Evolutionary conservation across 805 yeast species (phyloP).

Genomic region (Lipomyces spencermartinsiae): DNA sequence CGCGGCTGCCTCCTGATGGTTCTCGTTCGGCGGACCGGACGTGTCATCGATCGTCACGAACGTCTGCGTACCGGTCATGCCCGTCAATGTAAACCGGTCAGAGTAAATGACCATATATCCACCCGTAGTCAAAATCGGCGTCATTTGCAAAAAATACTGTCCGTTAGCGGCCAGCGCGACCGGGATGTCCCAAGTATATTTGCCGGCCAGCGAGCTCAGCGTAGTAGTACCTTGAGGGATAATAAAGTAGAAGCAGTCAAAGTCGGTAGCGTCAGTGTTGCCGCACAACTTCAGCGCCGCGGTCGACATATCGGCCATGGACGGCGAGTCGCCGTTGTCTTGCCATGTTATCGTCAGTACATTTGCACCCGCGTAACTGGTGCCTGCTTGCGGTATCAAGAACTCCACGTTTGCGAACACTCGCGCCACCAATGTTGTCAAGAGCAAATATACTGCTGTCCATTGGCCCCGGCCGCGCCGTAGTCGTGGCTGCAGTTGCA

Average conservation of each 20-base stretch:
- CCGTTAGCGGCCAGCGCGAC: slow-evolving; percentile 65
- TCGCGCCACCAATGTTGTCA: neutral
- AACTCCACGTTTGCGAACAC: slow-evolving; percentile 58
- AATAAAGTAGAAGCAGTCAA: slow-evolving; percentile 47
- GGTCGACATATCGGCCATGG: slow-evolving; percentile 51
- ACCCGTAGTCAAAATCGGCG: slow-evolving; percentile 51
- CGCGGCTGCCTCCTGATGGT: slow-evolving; percentile 47
- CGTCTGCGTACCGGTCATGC: slow-evolving; percentile 68
- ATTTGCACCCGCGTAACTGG: slow-evolving; percentile 50
- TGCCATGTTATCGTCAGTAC: slow-evolving; percentile 58
- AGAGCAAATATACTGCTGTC: neutral
- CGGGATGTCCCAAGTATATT: slow-evolving; percentile 47
- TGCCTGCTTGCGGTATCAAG: slow-evolving; percentile 52
- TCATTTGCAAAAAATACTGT: slow-evolving; percentile 72
- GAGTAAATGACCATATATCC: slow-evolving; percentile 70
- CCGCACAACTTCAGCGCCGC: slow-evolving; percentile 73
- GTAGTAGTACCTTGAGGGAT: slow-evolving; percentile 46
- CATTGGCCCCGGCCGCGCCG: neutral
- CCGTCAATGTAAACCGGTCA: slow-evolving; percentile 65
- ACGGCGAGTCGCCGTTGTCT: slow-evolving; percentile 59
- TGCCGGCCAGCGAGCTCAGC: slow-evolving; percentile 45
- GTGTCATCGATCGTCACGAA: slow-evolving; percentile 57
- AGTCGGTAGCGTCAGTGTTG: slow-evolving; percentile 53
- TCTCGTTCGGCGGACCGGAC: slow-evolving; percentile 51
- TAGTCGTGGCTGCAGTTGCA: neutral